phyloP scores from a whole-genome alignment of 1,284 basidiomycete species.

The Irpex sp. region DNA sequence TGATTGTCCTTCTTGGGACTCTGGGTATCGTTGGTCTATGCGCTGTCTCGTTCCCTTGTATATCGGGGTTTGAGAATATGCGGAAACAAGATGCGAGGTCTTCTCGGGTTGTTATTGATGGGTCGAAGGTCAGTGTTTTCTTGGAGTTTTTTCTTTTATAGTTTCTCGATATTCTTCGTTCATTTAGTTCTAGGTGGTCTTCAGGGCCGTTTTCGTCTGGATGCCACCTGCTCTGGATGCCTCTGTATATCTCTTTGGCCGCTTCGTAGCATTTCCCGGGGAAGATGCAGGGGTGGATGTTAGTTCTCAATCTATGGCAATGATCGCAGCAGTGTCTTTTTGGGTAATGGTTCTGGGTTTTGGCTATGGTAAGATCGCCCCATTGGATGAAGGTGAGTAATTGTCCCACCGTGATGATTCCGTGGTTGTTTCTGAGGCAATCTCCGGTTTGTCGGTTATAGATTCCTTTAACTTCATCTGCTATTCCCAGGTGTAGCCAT shows the following conservation, averaged over 20 bases:
- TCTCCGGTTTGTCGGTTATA: background rate
- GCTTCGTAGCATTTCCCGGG: background rate
- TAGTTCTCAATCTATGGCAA: background rate
- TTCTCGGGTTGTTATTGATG: background rate
- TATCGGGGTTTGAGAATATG: background rate
- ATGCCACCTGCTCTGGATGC: background rate
- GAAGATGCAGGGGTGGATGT: background rate
- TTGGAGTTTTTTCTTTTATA: background rate
- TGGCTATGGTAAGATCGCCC: background rate
- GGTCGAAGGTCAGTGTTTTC: background rate
- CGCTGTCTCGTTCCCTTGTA: background rate
- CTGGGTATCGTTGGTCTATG: background rate
- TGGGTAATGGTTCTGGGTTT: background rate
- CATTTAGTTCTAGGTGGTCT: background rate
- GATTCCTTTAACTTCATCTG: background rate
- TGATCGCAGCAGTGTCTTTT: background rate
- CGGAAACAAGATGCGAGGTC: background rate
- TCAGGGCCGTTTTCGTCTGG: background rate
- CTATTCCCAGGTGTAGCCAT: background rate
- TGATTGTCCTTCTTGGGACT: conserved; percentile 14
- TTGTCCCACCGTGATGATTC: background rate
- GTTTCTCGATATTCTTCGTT: background rate
- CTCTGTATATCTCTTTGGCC: background rate
- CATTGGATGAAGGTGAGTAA: background rate
- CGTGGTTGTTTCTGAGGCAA: conserved; percentile 8